A percentile compares a stretch with the other conserved stretches of the same genome.
Evolutionary conservation across 495 filamentous ascomycete species (phyloP).

Genomic region (Xylaria sp.): DNA sequence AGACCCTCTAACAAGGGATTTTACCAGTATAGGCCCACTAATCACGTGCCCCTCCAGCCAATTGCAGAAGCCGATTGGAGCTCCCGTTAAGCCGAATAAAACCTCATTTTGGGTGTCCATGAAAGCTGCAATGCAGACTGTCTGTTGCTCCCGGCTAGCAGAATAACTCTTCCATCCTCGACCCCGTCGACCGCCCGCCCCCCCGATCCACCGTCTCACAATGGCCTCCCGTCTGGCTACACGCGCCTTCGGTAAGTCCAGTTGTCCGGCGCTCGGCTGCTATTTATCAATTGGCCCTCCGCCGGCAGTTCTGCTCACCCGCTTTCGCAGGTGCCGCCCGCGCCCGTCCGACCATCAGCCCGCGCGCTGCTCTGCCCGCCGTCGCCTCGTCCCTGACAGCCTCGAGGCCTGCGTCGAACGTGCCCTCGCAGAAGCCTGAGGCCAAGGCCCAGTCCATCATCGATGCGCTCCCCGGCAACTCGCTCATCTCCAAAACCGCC

Average conservation of each 20-base stretch:
- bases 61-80: constrained; percentile 35
- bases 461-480: constrained; percentile 84
- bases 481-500: constrained; percentile 90
- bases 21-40: constrained; percentile 16
- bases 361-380: constrained; percentile 71
- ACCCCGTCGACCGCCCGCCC: constrained; percentile 34
- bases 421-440: constrained; percentile 84
- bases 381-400: constrained; percentile 68
- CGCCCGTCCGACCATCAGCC: constrained; percentile 74
- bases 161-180: constrained; percentile 48
- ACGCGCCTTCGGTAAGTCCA: constrained; percentile 83
- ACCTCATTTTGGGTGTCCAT: constrained; percentile 53
- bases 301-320: constrained; percentile 30
- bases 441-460: constrained; percentile 95
- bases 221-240: constrained; percentile 96
- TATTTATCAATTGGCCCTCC: constrained; percentile 29
- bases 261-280: background rate
- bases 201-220: constrained; percentile 59
- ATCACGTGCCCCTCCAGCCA: constrained; percentile 42
- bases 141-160: constrained; percentile 39
- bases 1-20: background rate
- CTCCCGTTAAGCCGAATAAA: constrained; percentile 51
- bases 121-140: constrained; percentile 45
- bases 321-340: constrained; percentile 77
- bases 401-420: constrained; percentile 73